phyloP scores from a whole-genome alignment of 345 rosid species.

The Odontarrhena argentea region DNA sequence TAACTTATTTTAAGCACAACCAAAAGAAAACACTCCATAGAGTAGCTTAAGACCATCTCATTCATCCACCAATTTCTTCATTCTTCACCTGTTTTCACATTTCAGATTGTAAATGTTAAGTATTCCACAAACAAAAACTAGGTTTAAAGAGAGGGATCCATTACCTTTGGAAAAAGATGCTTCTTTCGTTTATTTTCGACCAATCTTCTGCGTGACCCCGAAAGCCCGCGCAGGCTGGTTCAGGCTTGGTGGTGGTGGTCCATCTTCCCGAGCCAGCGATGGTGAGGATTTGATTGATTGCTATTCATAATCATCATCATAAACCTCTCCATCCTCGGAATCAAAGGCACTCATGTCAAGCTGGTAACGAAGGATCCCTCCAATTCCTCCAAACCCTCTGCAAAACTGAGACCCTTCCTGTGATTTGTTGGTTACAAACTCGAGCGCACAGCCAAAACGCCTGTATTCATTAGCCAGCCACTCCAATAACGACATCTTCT shows the following conservation, averaged over 20 bases:
- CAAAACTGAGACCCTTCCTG: conserved; percentile 46
- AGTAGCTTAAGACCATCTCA: background rate
- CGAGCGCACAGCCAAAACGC: conserved; percentile 38
- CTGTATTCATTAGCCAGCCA: conserved; percentile 44
- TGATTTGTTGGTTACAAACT: conserved; percentile 47
- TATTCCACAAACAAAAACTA: background rate
- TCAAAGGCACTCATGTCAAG: conserved; percentile 36
- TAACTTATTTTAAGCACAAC: background rate
- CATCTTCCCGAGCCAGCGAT: conserved; percentile 29
- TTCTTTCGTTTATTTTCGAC: conserved; percentile 4
- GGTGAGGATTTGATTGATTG: conserved; percentile 31
- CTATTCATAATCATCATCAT: conserved; percentile 35
- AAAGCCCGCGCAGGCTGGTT: conserved; percentile 37
- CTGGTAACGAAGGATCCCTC: conserved; percentile 45
- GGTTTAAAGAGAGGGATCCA: background rate
- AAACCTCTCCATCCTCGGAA: conserved; percentile 20
- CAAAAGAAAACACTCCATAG: conserved; percentile 12
- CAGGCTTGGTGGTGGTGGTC: conserved; percentile 18
- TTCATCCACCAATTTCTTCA: conserved; percentile 16
- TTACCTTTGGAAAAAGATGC: conserved; percentile 23
- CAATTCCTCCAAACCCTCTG: conserved; percentile 46
- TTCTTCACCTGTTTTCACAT: conserved; percentile 19
- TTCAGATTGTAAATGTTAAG: background rate
- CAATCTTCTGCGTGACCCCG: background rate
- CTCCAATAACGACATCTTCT: conserved; percentile 41